Percentiles rank a stretch among this genome's conserved stretches.
Conservation (phyloP, 1,139 yeast species). For the Blastobotrys petasosporus region DNA sequence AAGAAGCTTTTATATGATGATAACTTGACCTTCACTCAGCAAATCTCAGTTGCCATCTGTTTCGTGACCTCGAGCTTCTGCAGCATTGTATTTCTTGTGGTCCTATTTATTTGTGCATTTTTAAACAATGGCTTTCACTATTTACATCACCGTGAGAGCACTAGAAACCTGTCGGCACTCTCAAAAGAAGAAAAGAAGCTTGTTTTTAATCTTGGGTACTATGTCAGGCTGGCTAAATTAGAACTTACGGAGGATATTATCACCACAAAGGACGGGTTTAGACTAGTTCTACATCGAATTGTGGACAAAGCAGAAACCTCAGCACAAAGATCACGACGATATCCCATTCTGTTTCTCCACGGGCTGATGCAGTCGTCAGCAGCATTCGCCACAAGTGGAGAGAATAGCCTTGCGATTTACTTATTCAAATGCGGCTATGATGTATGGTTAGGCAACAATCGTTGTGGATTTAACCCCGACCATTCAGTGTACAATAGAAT, state of each 20-base stretch:
- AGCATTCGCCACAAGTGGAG: constrained; percentile 73
- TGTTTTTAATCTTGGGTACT: constrained; percentile 53
- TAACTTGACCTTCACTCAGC: neutral
- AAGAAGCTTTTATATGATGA: neutral
- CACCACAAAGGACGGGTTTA: constrained; percentile 75
- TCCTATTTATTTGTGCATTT: constrained; percentile 32
- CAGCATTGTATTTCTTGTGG: constrained; percentile 28
- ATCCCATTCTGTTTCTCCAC: constrained; percentile 72
- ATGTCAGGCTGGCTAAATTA: constrained; percentile 55
- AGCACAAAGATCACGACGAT: constrained; percentile 21
- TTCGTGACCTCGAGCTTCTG: constrained; percentile 27
- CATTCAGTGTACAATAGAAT: constrained; percentile 43
- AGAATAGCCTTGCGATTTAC: constrained; percentile 64
- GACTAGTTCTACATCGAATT: constrained; percentile 57
- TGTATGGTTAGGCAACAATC: constrained; percentile 90
- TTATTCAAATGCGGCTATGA: constrained; percentile 65
- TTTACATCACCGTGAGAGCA: neutral
- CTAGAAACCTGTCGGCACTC: constrained; percentile 1
- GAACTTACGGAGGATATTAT: constrained; percentile 55
- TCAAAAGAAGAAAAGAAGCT: constrained; percentile 32
- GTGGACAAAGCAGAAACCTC: constrained; percentile 45
- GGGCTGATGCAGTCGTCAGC: constrained; percentile 87
- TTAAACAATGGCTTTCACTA: neutral
- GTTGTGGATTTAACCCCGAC: constrained; percentile 74
- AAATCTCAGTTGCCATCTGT: constrained; percentile 15